Conservation (phyloP, 2,329 filamentous ascomycete species). For the Coleophoma eucalyptorum region DNA sequence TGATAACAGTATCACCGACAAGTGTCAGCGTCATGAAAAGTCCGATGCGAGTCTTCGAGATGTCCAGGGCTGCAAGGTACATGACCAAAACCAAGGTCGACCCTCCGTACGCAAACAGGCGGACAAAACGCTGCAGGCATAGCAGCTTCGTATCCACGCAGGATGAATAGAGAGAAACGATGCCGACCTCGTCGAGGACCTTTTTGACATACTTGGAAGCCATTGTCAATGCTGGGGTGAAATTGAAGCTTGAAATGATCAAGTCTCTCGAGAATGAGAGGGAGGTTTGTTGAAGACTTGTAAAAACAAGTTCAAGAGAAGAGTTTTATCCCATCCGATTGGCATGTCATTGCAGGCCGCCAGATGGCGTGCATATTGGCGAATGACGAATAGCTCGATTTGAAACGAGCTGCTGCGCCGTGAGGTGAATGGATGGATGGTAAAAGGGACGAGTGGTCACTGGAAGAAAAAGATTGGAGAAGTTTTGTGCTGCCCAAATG, state of each 20-base stretch:
- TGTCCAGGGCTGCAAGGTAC: slow-evolving; percentile 46
- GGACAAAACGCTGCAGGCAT: slow-evolving; percentile 54
- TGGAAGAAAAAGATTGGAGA: too few species aligned
- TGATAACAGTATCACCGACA: slow-evolving; percentile 54
- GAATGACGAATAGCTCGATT: too few species aligned
- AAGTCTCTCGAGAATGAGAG: too few species aligned
- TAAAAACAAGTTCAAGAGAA: too few species aligned
- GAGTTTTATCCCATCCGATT: too few species aligned
- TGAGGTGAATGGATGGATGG: too few species aligned
- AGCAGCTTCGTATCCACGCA: slow-evolving; percentile 51
- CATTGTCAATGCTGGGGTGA: slow-evolving; percentile 9
- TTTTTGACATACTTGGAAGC: slow-evolving; percentile 12
- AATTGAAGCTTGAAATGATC: neutral
- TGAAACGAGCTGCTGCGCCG: too few species aligned
- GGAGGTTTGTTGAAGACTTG: too few species aligned
- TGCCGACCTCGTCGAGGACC: slow-evolving; percentile 37
- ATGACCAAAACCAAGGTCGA: slow-evolving; percentile 54
- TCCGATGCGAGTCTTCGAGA: slow-evolving; percentile 49
- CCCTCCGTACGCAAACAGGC: slow-evolving; percentile 59
- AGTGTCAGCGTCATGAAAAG: slow-evolving; percentile 65
- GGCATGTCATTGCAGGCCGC: too few species aligned
- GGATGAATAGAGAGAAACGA: slow-evolving; percentile 37
- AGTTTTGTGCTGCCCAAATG: too few species aligned
- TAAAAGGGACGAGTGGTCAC: too few species aligned
- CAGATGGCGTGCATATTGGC: too few species aligned